These are phyloP conservation scores for Haematococcus lacustris DNA, from an alignment of 139 green algal species.

Conservation along the genomic window DNA sequence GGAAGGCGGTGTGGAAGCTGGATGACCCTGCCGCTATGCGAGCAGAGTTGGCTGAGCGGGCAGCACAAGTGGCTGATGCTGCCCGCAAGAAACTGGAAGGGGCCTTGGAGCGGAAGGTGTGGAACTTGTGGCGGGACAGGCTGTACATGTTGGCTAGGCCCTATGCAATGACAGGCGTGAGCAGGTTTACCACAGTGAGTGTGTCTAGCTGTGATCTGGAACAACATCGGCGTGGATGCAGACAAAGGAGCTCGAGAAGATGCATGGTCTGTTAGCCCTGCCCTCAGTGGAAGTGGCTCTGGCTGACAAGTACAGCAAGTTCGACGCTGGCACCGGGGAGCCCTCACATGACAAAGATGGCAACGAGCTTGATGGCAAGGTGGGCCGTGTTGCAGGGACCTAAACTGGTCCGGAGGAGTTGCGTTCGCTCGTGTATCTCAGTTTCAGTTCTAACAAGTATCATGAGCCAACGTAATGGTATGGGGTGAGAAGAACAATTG, in stretches of 20 bases:
- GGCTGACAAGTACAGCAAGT: conserved; percentile 59
- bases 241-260: conserved; percentile 59
- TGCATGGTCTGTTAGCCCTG: conserved; percentile 53
- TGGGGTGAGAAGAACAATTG: not conserved
- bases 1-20: conserved; percentile 81
- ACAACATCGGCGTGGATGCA: not conserved
- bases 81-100: conserved; percentile 55
- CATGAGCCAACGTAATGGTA: not conserved
- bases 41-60: conserved; percentile 51
- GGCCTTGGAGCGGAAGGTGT: conserved; percentile 30
- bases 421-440: not conserved
- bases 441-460: not conserved
- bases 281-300: conserved; percentile 34
- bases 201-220: not conserved
- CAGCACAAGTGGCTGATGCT: conserved; percentile 40
- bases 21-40: conserved; percentile 79
- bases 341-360: conserved; percentile 79
- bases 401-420: not conserved
- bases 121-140: not conserved
- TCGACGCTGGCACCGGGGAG: conserved; percentile 55
- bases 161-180: not conserved
- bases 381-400: not conserved
- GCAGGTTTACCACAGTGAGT: not conserved
- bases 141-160: not conserved
- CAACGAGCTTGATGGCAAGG: conserved; percentile 65